These are phyloP conservation scores for Breynia disticha DNA, from an alignment of 441 rosid genomes.

Conservation along the genomic window DNA sequence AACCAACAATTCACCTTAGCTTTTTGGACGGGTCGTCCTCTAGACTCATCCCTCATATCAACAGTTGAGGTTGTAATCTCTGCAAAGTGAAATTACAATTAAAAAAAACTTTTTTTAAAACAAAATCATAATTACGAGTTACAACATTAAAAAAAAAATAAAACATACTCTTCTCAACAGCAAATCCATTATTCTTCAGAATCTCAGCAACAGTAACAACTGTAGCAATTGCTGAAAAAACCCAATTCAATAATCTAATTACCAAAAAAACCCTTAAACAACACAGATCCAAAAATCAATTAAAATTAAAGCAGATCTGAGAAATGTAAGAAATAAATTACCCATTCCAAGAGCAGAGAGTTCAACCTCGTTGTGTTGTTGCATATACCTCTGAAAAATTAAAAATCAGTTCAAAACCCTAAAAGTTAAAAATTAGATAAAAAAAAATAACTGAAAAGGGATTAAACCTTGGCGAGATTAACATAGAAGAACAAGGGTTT, in stretches of 20 bases:
- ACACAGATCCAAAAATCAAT: neutral
- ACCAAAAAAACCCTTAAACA: neutral
- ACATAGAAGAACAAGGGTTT: slow-evolving; percentile 80
- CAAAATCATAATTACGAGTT: too few species aligned
- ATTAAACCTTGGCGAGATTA: slow-evolving; percentile 74
- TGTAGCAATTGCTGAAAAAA: slow-evolving; percentile 60
- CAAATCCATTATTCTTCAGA: slow-evolving; percentile 67
- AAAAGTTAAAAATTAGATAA: neutral
- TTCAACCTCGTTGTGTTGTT: slow-evolving; percentile 66
- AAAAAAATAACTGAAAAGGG: neutral
- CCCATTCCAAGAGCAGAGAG: slow-evolving; percentile 91
- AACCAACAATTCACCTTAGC: slow-evolving; percentile 34
- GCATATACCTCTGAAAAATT: slow-evolving; percentile 69
- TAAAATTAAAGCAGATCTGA: neutral
- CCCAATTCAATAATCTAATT: neutral
- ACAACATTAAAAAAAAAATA: neutral
- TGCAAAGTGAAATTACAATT: slow-evolving; percentile 16
- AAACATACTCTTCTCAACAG: slow-evolving; percentile 62
- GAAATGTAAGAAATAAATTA: slow-evolving; percentile 18
- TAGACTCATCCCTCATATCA: slow-evolving; percentile 63
- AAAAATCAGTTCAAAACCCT: neutral
- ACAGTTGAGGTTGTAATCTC: slow-evolving; percentile 66
- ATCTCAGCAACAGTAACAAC: slow-evolving; percentile 71
- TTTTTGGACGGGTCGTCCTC: slow-evolving; percentile 66
- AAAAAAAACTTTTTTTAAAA: slow-evolving; percentile 3